Conservation (phyloP, 768 basidiomycete genomes). For the Leccinellum albellum region DNA sequence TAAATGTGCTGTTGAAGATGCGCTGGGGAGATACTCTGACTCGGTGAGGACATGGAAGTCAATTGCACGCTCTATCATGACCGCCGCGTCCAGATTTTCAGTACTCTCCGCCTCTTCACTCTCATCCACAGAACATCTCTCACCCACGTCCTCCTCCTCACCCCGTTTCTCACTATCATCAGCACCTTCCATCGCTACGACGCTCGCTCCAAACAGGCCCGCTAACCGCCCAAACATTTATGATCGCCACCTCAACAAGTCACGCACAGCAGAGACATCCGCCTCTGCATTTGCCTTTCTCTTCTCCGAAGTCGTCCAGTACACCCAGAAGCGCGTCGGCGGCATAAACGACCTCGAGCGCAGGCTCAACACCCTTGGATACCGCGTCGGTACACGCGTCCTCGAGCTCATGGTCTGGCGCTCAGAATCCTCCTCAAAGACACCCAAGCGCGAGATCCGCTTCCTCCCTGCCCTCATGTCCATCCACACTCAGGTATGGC, state of each 20-base stretch:
- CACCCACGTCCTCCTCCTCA: conserved; percentile 48
- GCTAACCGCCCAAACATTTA: conserved; percentile 71
- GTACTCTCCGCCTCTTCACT: conserved; percentile 50
- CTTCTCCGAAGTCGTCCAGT: conserved; percentile 91
- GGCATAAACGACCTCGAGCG: conserved; percentile 95
- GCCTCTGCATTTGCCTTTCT: conserved; percentile 83
- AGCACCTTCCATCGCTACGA: conserved; percentile 66
- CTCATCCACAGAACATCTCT: conserved; percentile 43
- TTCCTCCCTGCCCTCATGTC: conserved; percentile 90
- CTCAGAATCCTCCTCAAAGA: conserved; percentile 71
- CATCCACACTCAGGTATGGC: conserved; percentile 94
- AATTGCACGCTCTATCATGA: neutral
- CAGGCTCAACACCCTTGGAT: conserved; percentile 87
- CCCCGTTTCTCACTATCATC: conserved; percentile 45
- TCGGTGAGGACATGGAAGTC: conserved; percentile 31
- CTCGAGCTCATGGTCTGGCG: conserved; percentile 85
- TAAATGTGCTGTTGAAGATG: conserved; percentile 77
- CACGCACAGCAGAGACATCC: conserved; percentile 79
- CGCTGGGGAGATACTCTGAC: conserved; percentile 39
- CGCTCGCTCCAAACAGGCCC: conserved; percentile 41
- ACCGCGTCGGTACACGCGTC: conserved; percentile 84
- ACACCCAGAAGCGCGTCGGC: conserved; percentile 91
- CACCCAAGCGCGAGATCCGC: conserved; percentile 90
- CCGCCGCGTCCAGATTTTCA: conserved; percentile 26
- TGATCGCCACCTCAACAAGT: conserved; percentile 86